phyloP scores from a whole-genome alignment of 2,329 filamentous ascomycete species.

The Ambrosiella xylebori region DNA sequence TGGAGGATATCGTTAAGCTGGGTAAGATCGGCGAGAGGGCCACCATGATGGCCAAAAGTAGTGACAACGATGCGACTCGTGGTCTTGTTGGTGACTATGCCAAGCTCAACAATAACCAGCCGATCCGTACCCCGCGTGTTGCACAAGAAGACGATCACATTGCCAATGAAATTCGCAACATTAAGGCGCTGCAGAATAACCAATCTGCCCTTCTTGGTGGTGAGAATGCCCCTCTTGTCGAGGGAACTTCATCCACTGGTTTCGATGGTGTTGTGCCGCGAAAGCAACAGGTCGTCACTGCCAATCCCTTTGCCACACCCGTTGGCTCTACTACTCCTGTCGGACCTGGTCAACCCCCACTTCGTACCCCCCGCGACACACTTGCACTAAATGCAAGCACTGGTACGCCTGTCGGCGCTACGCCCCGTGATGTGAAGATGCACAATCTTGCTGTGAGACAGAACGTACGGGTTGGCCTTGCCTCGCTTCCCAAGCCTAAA shows the following conservation, averaged over 20 bases:
- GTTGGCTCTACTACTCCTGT: slow-evolving; percentile 51
- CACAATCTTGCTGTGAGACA: slow-evolving; percentile 51
- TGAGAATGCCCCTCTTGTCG: slow-evolving; percentile 77
- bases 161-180: slow-evolving; percentile 91
- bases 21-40: slow-evolving; percentile 83
- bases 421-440: slow-evolving; percentile 57
- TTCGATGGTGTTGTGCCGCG: slow-evolving; percentile 73
- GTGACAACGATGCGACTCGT: slow-evolving; percentile 70
- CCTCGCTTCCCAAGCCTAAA: slow-evolving; percentile 77
- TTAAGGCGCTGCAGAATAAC: slow-evolving; percentile 77
- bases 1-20: slow-evolving; percentile 98
- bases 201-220: slow-evolving; percentile 86
- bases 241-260: slow-evolving; percentile 67
- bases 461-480: slow-evolving; percentile 55
- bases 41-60: slow-evolving; percentile 52
- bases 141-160: slow-evolving; percentile 89
- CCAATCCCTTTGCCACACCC: slow-evolving; percentile 88
- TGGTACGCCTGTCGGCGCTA: slow-evolving; percentile 48
- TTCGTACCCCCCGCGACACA: slow-evolving; percentile 75
- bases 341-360: slow-evolving; percentile 60
- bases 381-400: slow-evolving; percentile 56
- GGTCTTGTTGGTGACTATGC: slow-evolving; percentile 80
- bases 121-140: slow-evolving; percentile 81
- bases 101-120: slow-evolving; percentile 60
- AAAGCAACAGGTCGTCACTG: slow-evolving; percentile 69